Evolutionary conservation across 257 asterid species (phyloP).

Genomic region (Lithospermum erythrorhizon): DNA sequence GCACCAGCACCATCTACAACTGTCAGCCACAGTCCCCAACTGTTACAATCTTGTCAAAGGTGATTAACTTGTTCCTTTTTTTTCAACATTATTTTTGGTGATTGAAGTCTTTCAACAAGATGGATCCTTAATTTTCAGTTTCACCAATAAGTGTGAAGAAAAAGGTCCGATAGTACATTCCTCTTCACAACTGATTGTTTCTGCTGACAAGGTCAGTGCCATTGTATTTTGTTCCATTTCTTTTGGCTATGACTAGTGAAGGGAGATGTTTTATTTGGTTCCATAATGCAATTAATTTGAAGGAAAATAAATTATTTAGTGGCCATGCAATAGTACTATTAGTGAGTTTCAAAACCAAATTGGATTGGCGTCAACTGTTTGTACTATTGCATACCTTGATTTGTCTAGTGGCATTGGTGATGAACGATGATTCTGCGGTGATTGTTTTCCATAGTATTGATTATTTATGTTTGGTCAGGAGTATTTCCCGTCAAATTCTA

Average conservation of each 20-base stretch:
- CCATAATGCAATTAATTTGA: too few species aligned
- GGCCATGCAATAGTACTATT: too few species aligned
- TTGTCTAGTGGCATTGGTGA: neutral
- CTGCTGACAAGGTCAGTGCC: constrained; percentile 44
- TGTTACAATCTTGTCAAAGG: constrained; percentile 29
- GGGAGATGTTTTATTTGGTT: too few species aligned
- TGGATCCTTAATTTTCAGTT: neutral
- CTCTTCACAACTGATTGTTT: constrained; percentile 23
- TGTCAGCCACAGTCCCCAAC: constrained; percentile 11
- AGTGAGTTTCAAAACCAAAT: neutral
- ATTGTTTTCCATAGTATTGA: neutral
- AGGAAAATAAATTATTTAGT: too few species aligned
- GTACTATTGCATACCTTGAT: too few species aligned
- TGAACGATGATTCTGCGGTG: neutral
- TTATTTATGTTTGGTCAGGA: constrained; percentile 31
- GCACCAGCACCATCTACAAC: constrained; percentile 16
- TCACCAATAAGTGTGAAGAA: neutral
- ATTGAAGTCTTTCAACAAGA: neutral
- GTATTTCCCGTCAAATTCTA: constrained; percentile 64
- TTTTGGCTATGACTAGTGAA: too few species aligned
- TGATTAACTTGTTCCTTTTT: constrained; percentile 8
- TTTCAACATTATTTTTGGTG: neutral
- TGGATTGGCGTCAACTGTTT: neutral
- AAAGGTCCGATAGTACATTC: constrained; percentile 12
- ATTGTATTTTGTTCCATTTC: neutral